Evolutionary conservation across 2,329 filamentous ascomycete genomes (phyloP), one percentile per base, ranked within the genome.

Genomic region (Coleophoma cylindrospora): DNA sequence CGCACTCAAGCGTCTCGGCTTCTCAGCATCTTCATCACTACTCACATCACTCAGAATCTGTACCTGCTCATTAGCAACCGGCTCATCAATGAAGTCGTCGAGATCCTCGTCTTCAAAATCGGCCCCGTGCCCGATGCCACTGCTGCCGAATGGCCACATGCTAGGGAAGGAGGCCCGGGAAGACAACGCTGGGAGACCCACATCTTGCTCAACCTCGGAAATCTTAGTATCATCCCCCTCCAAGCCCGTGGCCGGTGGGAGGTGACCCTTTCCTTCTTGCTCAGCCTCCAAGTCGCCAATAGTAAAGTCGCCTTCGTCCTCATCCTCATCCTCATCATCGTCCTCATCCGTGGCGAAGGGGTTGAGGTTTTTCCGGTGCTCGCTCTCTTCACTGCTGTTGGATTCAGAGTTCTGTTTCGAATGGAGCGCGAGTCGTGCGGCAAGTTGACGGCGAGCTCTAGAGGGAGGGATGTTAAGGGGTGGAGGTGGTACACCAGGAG

Each of bases 381-480:
- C 57, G 10, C 40, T 45, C 41, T 59, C 56, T 10, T 58, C 55
- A 4, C 46, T 50, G 40, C 57, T 58, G 4, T 46, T 46, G 10
- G 40, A 43, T 32, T 58, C 53, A 2, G 51, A 43, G 19, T 62
- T 63, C 57, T 82, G 81, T 66, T 89, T 86, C 58, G 84, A 81
- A 57, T 89, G 87, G 69, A 87, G 81, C 2, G 89, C 81, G 62
- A 97, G 77, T 12, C 91, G 83, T 12, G 89, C 88, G n/a, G 91
- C 91, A n/a, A 97, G 80, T 67, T 95, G 90, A 49, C 90, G 78
- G 46, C 92, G 83, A 8, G 92, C 92, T 47, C 92, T 83, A 8
- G 90, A 95, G 2, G 92, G 91, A 1, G 88, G 85, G 34, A 92
- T 84, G 66, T 92, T 94, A 62, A 96, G 75, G 12, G 91, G 89